phyloP scores from a whole-genome alignment of 163 green algal species.

The Prototheca cutis region DNA sequence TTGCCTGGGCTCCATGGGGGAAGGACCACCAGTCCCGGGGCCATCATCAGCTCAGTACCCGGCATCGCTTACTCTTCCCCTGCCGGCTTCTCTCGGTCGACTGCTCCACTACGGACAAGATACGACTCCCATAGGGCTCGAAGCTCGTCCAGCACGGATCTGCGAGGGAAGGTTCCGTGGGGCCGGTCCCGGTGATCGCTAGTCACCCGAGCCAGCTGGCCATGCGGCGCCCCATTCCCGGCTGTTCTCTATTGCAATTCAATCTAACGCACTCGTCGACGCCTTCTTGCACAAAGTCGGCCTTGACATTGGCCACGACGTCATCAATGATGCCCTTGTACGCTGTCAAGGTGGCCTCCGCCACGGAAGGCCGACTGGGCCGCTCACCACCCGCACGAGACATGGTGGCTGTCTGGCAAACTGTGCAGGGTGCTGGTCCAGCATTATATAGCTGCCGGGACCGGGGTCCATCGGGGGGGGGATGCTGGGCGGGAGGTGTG shows the following conservation, averaged over 20 bases:
- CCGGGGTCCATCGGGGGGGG: too few relatives aligned
- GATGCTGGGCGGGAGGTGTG: too few relatives aligned
- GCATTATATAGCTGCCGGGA: not conserved
- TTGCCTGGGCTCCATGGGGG: too few relatives aligned
- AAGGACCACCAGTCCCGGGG: too few relatives aligned
- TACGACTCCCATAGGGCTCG: conserved; percentile 30
- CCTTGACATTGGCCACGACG: conserved; percentile 20
- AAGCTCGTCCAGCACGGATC: conserved; percentile 29
- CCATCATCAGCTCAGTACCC: too few relatives aligned
- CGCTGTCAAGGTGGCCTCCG: not conserved
- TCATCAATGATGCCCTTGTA: conserved; percentile 33
- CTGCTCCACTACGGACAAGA: too few relatives aligned
- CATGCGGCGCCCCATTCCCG: conserved; percentile 1
- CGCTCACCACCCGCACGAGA: not conserved
- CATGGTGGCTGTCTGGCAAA: not conserved
- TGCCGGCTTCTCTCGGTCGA: too few relatives aligned
- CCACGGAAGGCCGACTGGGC: not conserved
- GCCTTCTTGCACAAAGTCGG: conserved; percentile 28
- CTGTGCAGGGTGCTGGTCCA: not conserved
- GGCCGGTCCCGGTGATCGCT: too few relatives aligned
- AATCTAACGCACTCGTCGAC: conserved; percentile 27
- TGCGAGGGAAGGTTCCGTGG: conserved; percentile 1
- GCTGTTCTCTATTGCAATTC: too few relatives aligned
- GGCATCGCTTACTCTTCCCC: too few relatives aligned
- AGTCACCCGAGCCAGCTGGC: not conserved